phyloP scores from a whole-genome alignment of 495 filamentous ascomycete genomes.

The Hypomontagnella monticulosa region DNA sequence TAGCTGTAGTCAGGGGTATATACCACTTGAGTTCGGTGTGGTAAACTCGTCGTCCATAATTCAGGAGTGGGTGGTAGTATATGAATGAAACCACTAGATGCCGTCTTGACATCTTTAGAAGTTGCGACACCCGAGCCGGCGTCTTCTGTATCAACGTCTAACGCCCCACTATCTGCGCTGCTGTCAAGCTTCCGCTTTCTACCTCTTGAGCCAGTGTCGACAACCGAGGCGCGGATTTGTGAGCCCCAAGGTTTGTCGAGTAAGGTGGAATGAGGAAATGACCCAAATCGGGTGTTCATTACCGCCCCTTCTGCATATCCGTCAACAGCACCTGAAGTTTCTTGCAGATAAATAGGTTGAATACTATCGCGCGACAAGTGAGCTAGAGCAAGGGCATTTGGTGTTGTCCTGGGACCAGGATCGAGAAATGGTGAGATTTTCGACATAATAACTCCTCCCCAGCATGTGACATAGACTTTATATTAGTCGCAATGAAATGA shows the following conservation, averaged over 20 bases:
- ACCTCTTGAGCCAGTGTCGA: constrained; percentile 86
- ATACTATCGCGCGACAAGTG: constrained; percentile 86
- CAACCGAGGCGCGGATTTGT: constrained; percentile 87
- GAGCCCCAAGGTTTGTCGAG: constrained; percentile 86
- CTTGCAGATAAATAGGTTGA: constrained; percentile 74
- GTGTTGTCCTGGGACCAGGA: constrained; percentile 63
- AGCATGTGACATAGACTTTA: not conserved
- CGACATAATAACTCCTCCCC: constrained; percentile 43
- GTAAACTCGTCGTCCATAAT: constrained; percentile 87
- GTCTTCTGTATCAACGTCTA: constrained; percentile 42
- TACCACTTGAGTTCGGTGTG: constrained; percentile 96
- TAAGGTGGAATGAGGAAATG: constrained; percentile 91
- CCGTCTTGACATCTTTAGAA: constrained; percentile 58
- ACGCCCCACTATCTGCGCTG: constrained; percentile 39
- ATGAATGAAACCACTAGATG: constrained; percentile 87
- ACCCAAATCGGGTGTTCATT: constrained; percentile 92
- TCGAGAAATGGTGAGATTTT: constrained; percentile 75
- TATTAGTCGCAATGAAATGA: not conserved
- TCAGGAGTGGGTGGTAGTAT: constrained; percentile 92
- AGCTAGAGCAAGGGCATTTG: constrained; percentile 74
- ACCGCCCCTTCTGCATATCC: constrained; percentile 85
- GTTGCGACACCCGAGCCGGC: constrained; percentile 30
- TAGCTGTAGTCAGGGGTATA: constrained; percentile 98
- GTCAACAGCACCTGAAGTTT: constrained; percentile 65
- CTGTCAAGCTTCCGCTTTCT: constrained; percentile 64